Evolutionary conservation across 2,329 filamentous ascomycete species (phyloP).

Genomic region (Paracoccidioides lutzii): DNA sequence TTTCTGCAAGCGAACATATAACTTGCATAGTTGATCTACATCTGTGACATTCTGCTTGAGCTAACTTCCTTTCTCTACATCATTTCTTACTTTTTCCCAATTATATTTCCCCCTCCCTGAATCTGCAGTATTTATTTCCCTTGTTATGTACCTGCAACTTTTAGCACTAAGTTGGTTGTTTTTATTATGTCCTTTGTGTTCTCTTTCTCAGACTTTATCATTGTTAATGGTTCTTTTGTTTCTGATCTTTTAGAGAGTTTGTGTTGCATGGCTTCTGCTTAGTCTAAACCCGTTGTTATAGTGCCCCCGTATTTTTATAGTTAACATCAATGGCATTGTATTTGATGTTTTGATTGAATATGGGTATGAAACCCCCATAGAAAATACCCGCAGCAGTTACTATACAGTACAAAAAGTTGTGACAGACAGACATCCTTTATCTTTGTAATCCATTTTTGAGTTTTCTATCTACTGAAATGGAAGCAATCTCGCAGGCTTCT

Average conservation of each 20-base stretch:
- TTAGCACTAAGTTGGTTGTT: neutral
- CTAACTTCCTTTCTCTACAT: neutral
- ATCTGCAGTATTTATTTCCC: neutral
- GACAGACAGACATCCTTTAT: neutral
- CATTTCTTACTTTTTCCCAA: neutral
- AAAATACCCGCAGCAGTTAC: neutral
- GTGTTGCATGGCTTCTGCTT: neutral
- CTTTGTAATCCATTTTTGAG: too few relatives aligned
- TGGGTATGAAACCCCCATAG: too few relatives aligned
- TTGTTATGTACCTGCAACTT: neutral
- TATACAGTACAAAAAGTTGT: neutral
- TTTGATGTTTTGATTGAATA: neutral
- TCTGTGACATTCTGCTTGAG: neutral
- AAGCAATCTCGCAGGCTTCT: too few relatives aligned
- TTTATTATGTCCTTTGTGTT: conserved; percentile 1
- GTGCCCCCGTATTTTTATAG: neutral
- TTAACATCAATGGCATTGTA: neutral
- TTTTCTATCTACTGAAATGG: too few relatives aligned
- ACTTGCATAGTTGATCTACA: neutral
- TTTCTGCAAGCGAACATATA: neutral
- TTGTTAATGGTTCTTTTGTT: neutral
- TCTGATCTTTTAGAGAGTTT: neutral
- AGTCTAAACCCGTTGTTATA: neutral
- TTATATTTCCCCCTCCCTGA: neutral
- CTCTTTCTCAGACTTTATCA: neutral